Evolutionary conservation across 768 basidiomycete genomes (phyloP).

Genomic region (Phanerochaete sordida): DNA sequence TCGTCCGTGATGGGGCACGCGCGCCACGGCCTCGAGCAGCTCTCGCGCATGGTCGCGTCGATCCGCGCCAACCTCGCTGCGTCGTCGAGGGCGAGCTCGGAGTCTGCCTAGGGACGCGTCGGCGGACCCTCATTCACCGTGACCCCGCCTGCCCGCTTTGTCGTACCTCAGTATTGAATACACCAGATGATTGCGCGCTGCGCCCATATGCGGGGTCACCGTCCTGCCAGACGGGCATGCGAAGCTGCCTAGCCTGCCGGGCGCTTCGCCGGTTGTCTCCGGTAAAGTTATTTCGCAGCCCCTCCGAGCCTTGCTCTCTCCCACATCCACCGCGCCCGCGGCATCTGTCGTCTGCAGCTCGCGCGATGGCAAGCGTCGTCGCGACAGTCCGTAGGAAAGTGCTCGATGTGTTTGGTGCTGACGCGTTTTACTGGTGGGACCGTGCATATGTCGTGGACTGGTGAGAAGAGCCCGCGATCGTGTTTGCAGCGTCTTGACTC

Average conservation of each 20-base stretch:
- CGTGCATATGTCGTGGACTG: conserved; percentile 52
- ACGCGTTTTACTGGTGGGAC: conserved; percentile 28
- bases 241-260: neutral
- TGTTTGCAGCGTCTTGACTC: no score
- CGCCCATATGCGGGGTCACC: conserved; percentile 4
- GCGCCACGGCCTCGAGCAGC: conserved; percentile 18
- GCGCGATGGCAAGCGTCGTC: conserved; percentile 11
- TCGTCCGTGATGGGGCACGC: neutral
- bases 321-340: neutral
- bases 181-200: neutral
- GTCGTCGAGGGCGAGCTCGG: conserved; percentile 11
- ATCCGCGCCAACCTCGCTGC: conserved; percentile 14
- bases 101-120: conserved; percentile 23
- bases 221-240: no score
- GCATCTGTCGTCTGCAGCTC: neutral
- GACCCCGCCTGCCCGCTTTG: conserved; percentile 5
- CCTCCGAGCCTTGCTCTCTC: neutral
- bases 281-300: neutral
- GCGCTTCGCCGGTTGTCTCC: conserved; percentile 3
- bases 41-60: conserved; percentile 15
- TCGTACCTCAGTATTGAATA: neutral
- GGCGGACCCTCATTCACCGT: no score
- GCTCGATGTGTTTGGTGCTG: conserved; percentile 16
- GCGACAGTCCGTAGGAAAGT: conserved; percentile 6
- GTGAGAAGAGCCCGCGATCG: no score